A percentile compares a stretch with the other conserved stretches of the same genome.
phyloP scores from a whole-genome alignment of 2,329 filamentous ascomycete species.

The Sordariomycetes sp. region DNA sequence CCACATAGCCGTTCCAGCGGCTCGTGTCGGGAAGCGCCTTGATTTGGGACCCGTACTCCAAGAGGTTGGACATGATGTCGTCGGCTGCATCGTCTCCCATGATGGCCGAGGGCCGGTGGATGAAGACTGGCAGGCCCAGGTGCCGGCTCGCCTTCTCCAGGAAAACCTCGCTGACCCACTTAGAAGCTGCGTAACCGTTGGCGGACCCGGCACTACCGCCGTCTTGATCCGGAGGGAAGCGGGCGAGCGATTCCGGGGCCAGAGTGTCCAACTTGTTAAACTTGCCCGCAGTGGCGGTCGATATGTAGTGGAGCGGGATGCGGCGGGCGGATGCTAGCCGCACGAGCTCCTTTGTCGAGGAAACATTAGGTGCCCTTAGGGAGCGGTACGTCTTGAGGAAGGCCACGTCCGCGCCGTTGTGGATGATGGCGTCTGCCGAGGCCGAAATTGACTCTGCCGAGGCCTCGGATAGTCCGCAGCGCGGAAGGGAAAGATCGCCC shows the following conservation, averaged over 20 bases:
- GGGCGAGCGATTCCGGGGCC: no score
- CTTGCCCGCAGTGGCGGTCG: slow-evolving; percentile 9
- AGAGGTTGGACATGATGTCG: slow-evolving; percentile 10
- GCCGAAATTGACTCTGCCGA: slow-evolving; percentile 16
- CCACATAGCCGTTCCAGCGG: neutral
- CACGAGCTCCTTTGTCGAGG: slow-evolving; percentile 16
- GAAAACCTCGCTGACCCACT: slow-evolving; percentile 22
- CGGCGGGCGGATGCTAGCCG: slow-evolving; percentile 10
- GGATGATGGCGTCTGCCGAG: slow-evolving; percentile 36
- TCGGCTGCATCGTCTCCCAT: slow-evolving; percentile 6
- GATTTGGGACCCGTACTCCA: slow-evolving; percentile 1
- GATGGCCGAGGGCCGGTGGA: slow-evolving; percentile 17
- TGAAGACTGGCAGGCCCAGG: slow-evolving; percentile 11
- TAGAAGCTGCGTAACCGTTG: slow-evolving; percentile 20
- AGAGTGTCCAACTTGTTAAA: no score
- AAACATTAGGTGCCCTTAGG: slow-evolving; percentile 17
- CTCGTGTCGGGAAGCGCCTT: neutral
- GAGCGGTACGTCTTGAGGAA: slow-evolving; percentile 19
- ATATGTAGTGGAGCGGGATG: slow-evolving; percentile 26
- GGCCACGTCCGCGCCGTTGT: slow-evolving; percentile 26
- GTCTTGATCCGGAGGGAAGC: no score
- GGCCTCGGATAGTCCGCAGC: slow-evolving; percentile 12
- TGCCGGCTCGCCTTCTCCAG: slow-evolving; percentile 13
- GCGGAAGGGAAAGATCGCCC: slow-evolving; percentile 15
- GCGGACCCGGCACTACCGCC: neutral